phyloP scores from a whole-genome alignment of 1,284 basidiomycete genomes.

The Irpex sp. region DNA sequence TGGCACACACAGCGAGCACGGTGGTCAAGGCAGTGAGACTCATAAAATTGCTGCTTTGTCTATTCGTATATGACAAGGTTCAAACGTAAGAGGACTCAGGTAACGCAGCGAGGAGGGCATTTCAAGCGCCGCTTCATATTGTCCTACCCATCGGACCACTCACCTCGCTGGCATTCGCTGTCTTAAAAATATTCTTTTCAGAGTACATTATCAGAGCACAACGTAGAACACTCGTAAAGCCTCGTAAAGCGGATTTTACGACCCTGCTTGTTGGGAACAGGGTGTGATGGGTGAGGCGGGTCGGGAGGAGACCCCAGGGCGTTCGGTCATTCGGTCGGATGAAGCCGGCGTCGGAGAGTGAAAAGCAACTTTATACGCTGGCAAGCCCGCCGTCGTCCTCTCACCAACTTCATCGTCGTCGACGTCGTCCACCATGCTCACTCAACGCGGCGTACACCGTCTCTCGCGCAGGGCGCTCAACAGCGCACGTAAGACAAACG shows the following conservation, averaged over 20 bases:
- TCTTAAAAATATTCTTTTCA: neutral
- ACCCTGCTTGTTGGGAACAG: neutral
- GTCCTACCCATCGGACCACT: neutral
- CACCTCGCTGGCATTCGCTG: neutral
- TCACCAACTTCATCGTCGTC: constrained; percentile 27
- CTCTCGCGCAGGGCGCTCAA: constrained; percentile 78
- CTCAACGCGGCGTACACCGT: constrained; percentile 78
- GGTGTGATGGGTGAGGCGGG: neutral
- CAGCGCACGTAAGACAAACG: constrained; percentile 66
- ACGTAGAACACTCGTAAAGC: neutral
- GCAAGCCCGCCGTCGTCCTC: constrained; percentile 21
- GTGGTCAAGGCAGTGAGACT: neutral
- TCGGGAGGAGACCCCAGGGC: neutral
- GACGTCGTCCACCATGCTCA: constrained; percentile 58
- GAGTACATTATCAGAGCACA: too few species aligned
- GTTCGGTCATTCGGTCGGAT: constrained; percentile 21
- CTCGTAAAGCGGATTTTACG: neutral
- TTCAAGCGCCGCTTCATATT: neutral
- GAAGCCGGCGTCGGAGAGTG: constrained; percentile 28
- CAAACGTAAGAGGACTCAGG: neutral
- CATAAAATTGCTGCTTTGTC: neutral
- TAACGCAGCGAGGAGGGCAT: neutral
- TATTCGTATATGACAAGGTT: neutral
- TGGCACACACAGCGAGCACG: neutral
- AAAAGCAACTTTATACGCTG: constrained; percentile 31